Base-by-base conservation (phyloP, 1,284 basidiomycete genomes). In the Trametes sp. region DNA sequence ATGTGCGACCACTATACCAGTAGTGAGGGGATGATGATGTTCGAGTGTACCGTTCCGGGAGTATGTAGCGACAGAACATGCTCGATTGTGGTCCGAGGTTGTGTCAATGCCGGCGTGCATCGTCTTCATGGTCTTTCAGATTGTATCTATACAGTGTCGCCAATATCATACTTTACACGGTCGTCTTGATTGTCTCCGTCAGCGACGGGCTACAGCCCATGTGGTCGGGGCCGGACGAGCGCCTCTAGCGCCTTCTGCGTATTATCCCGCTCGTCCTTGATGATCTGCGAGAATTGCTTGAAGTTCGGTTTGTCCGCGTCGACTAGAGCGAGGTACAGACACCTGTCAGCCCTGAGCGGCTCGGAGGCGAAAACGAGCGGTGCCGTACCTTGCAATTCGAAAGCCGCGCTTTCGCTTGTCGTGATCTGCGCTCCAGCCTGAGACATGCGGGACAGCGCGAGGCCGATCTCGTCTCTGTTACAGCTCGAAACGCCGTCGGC, bases 401-500 rank as follows among this genome's bases (percentile, higher is more conserved):
- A 97, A 1, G 89, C 84, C 3, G 90, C 76, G 62, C 90, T 93
- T 74, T 98, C 96, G 68, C 90, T 92, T 0, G 94, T 93, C 1
- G 89, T 89, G 59, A 98, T 82, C 57, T 86, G 80, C 1, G 87
- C 93, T 1, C 95, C 95, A 3, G 87, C 88, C 62, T 88, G 84
- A 41, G 88, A 85, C 80, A 96, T 86, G 42, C 87, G 81, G 23
- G 82, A 82, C 36, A 91, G 78, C 0, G 89, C 88, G 66, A 84
- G 78, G 24, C 86, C 83, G 1, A 90, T 79, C 71, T 92, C 92
- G 64, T 87, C 87, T 48, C 80, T 80, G 72, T 96, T 95, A 70
- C 87, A 90, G 44, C 89, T 93, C 1, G 92, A 94, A 2, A 97
- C 87, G 24, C 88, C 95, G 72, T 98, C 96, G 19, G 92, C 91